phyloP scores from a whole-genome alignment of 148 eudicot species.

The Silene conica region DNA sequence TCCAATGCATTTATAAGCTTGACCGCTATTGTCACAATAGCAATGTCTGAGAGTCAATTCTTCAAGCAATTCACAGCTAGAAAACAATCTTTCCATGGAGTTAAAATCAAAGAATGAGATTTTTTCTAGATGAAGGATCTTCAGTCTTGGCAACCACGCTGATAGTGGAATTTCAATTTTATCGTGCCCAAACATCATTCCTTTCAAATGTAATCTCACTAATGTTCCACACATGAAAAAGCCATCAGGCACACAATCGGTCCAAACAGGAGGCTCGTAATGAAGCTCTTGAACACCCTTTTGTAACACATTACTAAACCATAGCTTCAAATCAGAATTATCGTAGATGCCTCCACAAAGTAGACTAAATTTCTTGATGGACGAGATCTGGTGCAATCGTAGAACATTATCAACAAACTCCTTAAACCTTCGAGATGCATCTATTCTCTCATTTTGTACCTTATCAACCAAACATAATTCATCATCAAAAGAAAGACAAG shows the following conservation, averaged over 20 bases:
- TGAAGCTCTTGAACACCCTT: constrained; percentile 2
- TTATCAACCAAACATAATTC: background rate
- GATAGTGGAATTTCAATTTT: background rate
- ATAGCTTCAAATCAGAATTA: background rate
- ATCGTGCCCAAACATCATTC: background rate
- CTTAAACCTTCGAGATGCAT: background rate
- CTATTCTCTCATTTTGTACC: background rate
- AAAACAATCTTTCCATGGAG: background rate
- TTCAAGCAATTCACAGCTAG: background rate
- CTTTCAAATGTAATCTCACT: background rate
- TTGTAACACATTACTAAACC: background rate
- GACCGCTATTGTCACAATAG: background rate
- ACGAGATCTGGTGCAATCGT: background rate
- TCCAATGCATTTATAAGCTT: background rate
- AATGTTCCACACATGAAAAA: background rate
- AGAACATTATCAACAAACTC: background rate
- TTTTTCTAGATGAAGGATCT: background rate
- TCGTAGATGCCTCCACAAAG: background rate
- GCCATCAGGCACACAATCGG: background rate
- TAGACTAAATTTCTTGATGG: background rate
- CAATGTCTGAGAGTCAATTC: background rate
- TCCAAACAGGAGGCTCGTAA: background rate
- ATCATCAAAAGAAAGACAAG: background rate
- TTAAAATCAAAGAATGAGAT: background rate
- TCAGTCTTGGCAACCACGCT: background rate